Evolutionary conservation across 1,284 basidiomycete species (phyloP).

Genomic region (Boletellus deceptivus): DNA sequence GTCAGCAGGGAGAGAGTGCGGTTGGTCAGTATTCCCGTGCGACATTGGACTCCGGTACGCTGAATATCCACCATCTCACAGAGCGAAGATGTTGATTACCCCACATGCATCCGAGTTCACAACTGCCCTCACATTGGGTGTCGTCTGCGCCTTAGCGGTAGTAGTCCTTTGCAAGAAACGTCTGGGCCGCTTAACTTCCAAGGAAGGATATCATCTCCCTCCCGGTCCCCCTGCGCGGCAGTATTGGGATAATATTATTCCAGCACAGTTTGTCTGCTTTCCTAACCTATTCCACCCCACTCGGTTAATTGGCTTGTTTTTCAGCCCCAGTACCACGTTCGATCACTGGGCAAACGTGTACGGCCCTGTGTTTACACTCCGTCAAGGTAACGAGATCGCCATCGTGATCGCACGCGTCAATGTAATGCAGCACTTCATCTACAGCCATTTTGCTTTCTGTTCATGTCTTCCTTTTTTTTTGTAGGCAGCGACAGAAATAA

Average conservation of each 20-base stretch:
- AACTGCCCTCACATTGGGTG: not conserved
- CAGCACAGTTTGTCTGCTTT: not conserved
- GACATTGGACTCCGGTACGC: too few species aligned
- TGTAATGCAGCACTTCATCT: slow-evolving; percentile 17
- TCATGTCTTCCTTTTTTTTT: not conserved
- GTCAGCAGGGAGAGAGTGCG: too few species aligned
- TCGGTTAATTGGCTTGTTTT: not conserved
- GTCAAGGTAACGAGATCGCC: slow-evolving; percentile 25
- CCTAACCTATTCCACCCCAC: too few species aligned
- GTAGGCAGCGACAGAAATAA: slow-evolving; percentile 35
- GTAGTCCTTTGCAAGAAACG: not conserved
- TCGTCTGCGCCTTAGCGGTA: not conserved
- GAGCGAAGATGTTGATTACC: too few species aligned
- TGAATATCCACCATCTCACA: too few species aligned
- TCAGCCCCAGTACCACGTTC: slow-evolving; percentile 21
- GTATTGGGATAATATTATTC: slow-evolving; percentile 22
- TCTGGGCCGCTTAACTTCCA: not conserved
- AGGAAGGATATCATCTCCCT: slow-evolving; percentile 19
- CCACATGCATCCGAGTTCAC: too few species aligned
- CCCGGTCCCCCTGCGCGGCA: slow-evolving; percentile 24
- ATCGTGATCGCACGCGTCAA: slow-evolving; percentile 34
- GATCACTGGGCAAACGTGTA: slow-evolving; percentile 32
- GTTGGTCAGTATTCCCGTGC: too few species aligned
- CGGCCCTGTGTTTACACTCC: slow-evolving; percentile 35
- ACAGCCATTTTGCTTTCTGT: not conserved